Evolutionary conservation across 208 protist genomes (phyloP).

Genomic region (Sergeia podlipaevii): DNA sequence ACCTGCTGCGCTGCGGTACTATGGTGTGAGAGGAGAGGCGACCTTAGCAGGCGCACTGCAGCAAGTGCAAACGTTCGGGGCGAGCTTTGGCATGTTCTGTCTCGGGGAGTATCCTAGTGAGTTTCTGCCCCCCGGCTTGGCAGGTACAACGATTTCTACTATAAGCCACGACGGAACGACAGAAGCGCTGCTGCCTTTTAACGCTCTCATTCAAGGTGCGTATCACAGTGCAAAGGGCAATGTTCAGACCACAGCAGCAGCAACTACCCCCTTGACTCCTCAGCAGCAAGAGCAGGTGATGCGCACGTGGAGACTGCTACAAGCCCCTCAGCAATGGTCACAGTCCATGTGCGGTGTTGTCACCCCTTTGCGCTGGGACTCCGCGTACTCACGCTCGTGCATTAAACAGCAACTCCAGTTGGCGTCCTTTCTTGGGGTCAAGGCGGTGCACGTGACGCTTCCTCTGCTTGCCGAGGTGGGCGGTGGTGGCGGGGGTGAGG

Average conservation of each 20-base stretch:
- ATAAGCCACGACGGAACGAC: too few species aligned
- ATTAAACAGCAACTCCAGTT: conserved; percentile 61
- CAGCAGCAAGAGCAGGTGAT: background rate
- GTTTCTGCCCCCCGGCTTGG: too few species aligned
- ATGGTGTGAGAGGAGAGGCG: conserved; percentile 37
- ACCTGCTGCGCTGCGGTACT: conserved; percentile 32
- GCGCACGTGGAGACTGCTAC: conserved; percentile 23
- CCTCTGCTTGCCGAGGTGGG: conserved; percentile 20
- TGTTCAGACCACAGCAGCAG: background rate
- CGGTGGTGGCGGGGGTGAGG: too few species aligned
- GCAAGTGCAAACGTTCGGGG: conserved; percentile 23
- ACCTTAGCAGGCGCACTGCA: conserved; percentile 27
- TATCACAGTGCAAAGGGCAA: too few species aligned
- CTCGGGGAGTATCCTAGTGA: too few species aligned
- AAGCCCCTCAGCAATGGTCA: conserved; percentile 45
- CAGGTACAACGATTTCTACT: too few species aligned
- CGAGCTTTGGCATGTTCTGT: conserved; percentile 34
- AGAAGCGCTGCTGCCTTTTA: too few species aligned
- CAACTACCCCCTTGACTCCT: conserved; percentile 2
- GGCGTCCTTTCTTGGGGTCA: conserved; percentile 62
- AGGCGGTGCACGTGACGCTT: conserved; percentile 64
- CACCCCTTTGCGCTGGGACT: conserved; percentile 31
- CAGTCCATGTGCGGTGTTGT: conserved; percentile 34
- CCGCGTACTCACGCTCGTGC: conserved; percentile 5
- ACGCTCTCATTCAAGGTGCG: too few species aligned